Evolutionary conservation across 495 filamentous ascomycete species (phyloP).

Genomic region (Cercophora sp.): DNA sequence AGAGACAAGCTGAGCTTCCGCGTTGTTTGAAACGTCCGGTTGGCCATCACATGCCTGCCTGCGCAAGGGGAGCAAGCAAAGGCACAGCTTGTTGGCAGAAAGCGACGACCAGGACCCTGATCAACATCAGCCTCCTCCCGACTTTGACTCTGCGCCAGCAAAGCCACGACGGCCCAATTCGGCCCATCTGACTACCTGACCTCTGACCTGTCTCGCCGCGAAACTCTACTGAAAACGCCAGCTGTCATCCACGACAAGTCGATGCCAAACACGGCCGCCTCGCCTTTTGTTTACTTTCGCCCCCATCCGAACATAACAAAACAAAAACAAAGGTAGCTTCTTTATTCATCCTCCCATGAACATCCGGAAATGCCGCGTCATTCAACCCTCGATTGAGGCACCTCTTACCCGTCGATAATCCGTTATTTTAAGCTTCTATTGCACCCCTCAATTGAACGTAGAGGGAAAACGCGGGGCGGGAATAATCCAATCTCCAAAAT

Average conservation of each 20-base stretch:
- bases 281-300: constrained; percentile 4
- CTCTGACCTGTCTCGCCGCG: constrained; percentile 7
- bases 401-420: too few relatives aligned
- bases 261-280: not conserved
- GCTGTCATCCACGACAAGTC: not conserved
- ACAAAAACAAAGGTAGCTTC: not conserved
- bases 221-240: not conserved
- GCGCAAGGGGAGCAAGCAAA: not conserved
- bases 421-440: too few relatives aligned
- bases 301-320: constrained; percentile 1
- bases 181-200: not conserved
- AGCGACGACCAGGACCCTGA: constrained; percentile 1
- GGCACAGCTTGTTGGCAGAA: not conserved
- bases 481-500: constrained; percentile 3
- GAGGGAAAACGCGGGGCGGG: too few relatives aligned
- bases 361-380: constrained; percentile 6
- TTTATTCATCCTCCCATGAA: not conserved
- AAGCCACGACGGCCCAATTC: too few relatives aligned
- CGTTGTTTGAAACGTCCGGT: not conserved
- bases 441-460: too few relatives aligned
- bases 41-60: not conserved
- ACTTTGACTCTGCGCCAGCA: too few relatives aligned
- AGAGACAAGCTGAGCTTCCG: not conserved
- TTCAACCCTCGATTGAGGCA: not conserved
- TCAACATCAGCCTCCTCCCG: too few relatives aligned